Base-by-base conservation (phyloP, 2,329 filamentous ascomycete species). In the Bipolaris gigantea region DNA sequence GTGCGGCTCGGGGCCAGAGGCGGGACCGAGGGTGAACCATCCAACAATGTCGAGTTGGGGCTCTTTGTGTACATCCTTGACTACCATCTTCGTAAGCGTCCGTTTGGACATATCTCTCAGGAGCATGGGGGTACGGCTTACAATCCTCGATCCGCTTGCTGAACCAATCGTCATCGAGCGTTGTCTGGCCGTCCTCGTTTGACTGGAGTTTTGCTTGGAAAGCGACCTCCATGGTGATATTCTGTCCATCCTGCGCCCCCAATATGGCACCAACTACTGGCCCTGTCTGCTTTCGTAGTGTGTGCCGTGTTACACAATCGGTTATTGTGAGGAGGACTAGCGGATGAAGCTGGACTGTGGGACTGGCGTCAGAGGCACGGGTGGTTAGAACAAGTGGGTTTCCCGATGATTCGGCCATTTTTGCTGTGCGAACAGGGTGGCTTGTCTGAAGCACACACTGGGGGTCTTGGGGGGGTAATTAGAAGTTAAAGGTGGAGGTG, bases 301-400 rank as follows among this genome's bases (percentile, higher is more conserved):
- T 90, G 75, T 96, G 92, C 56, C 94, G 86, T 54, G 93, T 96
- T 73, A 97, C 92, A 74, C 96, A 95, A 76, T 99, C 94, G 64
- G 93, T 96, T 67, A 99, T 94, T 61, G 89, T 95, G 76, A 99
- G 89, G 62, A 97, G 88, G 48, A 96, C 92, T 44, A 99, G 87
- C 23, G 94, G 94, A 70, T 99, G 94, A 16, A 99, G 85, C 65
- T 92, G 86, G 51, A 92, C 85, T 61, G 91, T 88, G 40, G 95
- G 85, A 46, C 86, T 85, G 18, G 87, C 88, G 74, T 94, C 90
- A 38, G 85, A 85, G 69, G 71, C 72, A 56, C 75, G 75, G 42
- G 71, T 70, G 39, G 66, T 75, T 15, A 77, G 76, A 42, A 80
- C 61, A 21, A 80, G 76, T 21, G 76, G 74, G 51, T 80, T 80